These are phyloP conservation scores for Phaffomyces antillensis DNA, from an alignment of 805 yeast genomes.

Conservation along the genomic window DNA sequence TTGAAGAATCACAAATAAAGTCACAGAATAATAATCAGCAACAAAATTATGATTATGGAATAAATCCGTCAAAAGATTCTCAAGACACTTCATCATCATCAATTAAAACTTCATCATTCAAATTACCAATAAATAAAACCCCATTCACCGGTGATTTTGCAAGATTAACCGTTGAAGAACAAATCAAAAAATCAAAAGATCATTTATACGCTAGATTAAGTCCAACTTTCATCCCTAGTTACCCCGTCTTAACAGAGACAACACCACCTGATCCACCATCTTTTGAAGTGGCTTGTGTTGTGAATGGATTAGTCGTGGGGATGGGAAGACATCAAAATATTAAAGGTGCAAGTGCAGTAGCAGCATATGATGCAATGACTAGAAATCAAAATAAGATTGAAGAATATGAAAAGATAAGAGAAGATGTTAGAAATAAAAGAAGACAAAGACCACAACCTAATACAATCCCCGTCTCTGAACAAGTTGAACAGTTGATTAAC, in stretches of 20 bases:
- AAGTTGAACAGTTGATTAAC: no score
- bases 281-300: conserved; percentile 54
- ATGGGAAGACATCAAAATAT: conserved; percentile 54
- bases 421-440: conserved; percentile 1
- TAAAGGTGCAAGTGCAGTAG: conserved; percentile 70
- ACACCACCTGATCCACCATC: conserved; percentile 30
- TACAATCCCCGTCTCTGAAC: not conserved
- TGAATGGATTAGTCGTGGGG: conserved; percentile 57
- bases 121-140: no score
- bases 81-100: not conserved
- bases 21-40: not conserved
- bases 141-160: not conserved
- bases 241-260: conserved; percentile 35
- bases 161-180: conserved; percentile 30
- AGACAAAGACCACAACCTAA: not conserved
- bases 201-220: conserved; percentile 58
- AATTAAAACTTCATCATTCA: not conserved
- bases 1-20: not conserved
- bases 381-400: conserved; percentile 43
- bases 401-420: conserved; percentile 27
- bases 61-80: no score
- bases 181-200: conserved; percentile 45
- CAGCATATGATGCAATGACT: conserved; percentile 69
- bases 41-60: not conserved
- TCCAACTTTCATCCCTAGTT: conserved; percentile 46